These are phyloP conservation scores for Cryphonectria radicalis DNA, from an alignment of 2,329 filamentous ascomycete species.

Conservation along the genomic window DNA sequence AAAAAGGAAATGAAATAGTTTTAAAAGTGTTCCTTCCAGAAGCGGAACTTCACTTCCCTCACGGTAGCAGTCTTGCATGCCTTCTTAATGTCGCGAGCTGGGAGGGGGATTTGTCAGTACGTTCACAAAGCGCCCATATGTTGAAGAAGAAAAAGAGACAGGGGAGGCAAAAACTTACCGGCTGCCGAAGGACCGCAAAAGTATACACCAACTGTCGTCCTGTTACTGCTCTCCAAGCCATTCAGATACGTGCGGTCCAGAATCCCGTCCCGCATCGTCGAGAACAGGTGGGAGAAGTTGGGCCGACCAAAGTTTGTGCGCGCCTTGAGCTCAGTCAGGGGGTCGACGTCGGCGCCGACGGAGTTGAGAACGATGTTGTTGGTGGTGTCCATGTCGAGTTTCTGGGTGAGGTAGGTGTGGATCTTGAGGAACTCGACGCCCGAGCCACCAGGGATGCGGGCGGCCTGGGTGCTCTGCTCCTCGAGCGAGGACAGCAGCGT, in stretches of 20 bases:
- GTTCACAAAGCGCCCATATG: no score
- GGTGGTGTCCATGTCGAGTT: conserved; percentile 86
- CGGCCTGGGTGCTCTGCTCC: conserved; percentile 75
- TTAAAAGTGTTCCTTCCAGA: conserved; percentile 97
- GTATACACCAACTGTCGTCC: conserved; percentile 93
- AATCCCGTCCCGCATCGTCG: conserved; percentile 86
- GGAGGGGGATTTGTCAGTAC: conserved; percentile 43
- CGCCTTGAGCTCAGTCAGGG: conserved; percentile 86
- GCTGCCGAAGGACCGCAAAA: conserved; percentile 88
- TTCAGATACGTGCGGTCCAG: conserved; percentile 82
- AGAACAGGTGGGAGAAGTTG: conserved; percentile 81
- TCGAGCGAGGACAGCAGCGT: conserved; percentile 90
- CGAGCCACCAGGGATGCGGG: conserved; percentile 68
- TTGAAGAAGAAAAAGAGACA: neutral
- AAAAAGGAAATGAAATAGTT: conserved; percentile 22
- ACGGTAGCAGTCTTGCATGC: conserved; percentile 75
- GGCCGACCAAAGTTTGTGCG: conserved; percentile 95
- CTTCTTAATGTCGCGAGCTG: conserved; percentile 81
- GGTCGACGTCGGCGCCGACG: conserved; percentile 85
- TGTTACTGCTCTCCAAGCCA: conserved; percentile 75
- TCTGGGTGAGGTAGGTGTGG: conserved; percentile 96
- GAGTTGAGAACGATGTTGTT: conserved; percentile 98
- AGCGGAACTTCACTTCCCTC: conserved; percentile 86
- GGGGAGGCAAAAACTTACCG: conserved; percentile 47
- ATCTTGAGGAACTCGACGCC: conserved; percentile 90